phyloP scores from a whole-genome alignment of 2,329 filamentous ascomycete species.

The Sporothrix euskadiensis region DNA sequence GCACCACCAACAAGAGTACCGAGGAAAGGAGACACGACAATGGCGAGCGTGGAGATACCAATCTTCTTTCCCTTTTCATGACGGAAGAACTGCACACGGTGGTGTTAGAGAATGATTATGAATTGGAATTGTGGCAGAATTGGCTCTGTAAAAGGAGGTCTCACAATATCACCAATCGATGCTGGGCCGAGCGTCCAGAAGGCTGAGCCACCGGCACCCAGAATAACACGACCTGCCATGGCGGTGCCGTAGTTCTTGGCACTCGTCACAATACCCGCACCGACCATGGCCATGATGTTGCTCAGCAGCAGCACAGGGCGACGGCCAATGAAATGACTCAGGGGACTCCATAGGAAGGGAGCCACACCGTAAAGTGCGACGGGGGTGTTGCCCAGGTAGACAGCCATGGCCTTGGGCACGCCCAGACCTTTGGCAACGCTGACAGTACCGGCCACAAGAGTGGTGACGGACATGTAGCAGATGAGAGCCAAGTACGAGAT shows the following conservation, averaged over 20 bases:
- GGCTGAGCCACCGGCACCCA: constrained; percentile 13
- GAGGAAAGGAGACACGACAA: constrained; percentile 19
- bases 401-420: constrained; percentile 8
- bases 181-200: constrained; percentile 22
- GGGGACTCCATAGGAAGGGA: constrained; percentile 18
- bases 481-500: constrained; percentile 35
- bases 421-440: neutral
- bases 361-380: constrained; percentile 19
- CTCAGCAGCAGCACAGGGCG: constrained; percentile 20
- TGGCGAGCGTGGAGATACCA: constrained; percentile 22
- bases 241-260: constrained; percentile 15
- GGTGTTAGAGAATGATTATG: neutral
- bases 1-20: constrained; percentile 18
- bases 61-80: constrained; percentile 21
- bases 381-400: constrained; percentile 22
- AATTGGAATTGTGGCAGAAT: no score
- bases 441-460: constrained; percentile 16
- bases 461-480: constrained; percentile 22
- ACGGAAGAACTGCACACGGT: neutral
- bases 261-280: constrained; percentile 19
- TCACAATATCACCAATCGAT: constrained; percentile 20
- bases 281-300: constrained; percentile 24
- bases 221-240: constrained; percentile 19
- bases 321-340: constrained; percentile 22
- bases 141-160: neutral